Percentiles rank a stretch among this genome's conserved stretches.
These are phyloP conservation scores for Xerocomus spinulosus DNA, from an alignment of 768 basidiomycete species.

Conservation along the genomic window DNA sequence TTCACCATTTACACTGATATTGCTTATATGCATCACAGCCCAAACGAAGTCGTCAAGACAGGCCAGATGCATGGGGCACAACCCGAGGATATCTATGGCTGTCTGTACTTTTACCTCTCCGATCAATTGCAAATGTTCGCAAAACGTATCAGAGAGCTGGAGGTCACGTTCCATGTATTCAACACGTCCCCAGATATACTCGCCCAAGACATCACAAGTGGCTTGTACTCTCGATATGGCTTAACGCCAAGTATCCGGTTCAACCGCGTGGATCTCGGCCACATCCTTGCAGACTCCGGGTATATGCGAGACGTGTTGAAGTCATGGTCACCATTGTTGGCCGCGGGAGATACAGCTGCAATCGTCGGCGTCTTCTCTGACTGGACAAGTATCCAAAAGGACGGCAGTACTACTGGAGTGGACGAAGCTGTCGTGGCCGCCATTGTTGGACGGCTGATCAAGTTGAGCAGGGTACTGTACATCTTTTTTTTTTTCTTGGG, in stretches of 20 bases:
- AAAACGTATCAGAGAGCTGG: constrained; percentile 34
- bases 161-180: constrained; percentile 32
- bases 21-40: constrained; percentile 23
- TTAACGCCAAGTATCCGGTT: constrained; percentile 31
- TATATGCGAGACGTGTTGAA: constrained; percentile 28
- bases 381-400: constrained; percentile 27
- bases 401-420: constrained; percentile 11
- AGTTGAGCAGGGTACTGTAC: constrained; percentile 18
- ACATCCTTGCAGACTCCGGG: constrained; percentile 34
- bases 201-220: constrained; percentile 33
- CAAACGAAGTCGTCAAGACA: constrained; percentile 34
- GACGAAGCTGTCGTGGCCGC: constrained; percentile 7
- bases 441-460: constrained; percentile 13
- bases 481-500: not conserved
- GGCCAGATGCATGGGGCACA: constrained; percentile 35
- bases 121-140: constrained; percentile 38
- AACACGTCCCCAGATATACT: constrained; percentile 36
- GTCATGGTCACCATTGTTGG: constrained; percentile 36
- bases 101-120: constrained; percentile 43
- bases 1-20: not conserved
- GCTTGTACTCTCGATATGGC: constrained; percentile 16
- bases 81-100: constrained; percentile 43
- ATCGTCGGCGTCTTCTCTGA: constrained; percentile 43
- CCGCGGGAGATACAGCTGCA: constrained; percentile 23
- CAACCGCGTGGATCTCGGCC: constrained; percentile 43